phyloP scores from a whole-genome alignment of 2,329 filamentous ascomycete genomes.

The Claviceps sp. region DNA sequence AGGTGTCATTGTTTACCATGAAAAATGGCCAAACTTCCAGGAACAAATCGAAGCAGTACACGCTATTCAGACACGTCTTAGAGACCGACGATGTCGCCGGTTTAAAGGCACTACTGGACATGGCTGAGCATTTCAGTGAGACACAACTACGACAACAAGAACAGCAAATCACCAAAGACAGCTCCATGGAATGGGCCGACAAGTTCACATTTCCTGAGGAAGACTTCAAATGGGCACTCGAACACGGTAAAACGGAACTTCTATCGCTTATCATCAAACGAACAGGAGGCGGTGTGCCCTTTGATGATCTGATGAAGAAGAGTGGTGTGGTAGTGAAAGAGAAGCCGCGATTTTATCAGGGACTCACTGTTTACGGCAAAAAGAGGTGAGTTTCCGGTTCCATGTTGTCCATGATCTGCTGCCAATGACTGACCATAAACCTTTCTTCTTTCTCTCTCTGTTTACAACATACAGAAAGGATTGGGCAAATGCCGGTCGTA shows the following conservation, averaged over 20 bases:
- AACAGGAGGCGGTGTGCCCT: slow-evolving; percentile 55
- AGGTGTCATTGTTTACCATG: slow-evolving; percentile 20
- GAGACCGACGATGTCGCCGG: slow-evolving; percentile 37
- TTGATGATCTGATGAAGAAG: slow-evolving; percentile 52
- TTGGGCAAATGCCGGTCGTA: slow-evolving; percentile 55
- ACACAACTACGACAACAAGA: slow-evolving; percentile 15
- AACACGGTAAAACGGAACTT: slow-evolving; percentile 37
- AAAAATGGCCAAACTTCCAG: slow-evolving; percentile 15
- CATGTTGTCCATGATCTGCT: background rate
- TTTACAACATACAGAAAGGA: slow-evolving; percentile 32
- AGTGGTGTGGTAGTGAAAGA: slow-evolving; percentile 49
- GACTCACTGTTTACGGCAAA: slow-evolving; percentile 60
- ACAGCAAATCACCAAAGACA: slow-evolving; percentile 13
- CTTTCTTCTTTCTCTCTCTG: background rate
- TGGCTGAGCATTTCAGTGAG: slow-evolving; percentile 31
- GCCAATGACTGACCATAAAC: background rate
- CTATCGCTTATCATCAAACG: slow-evolving; percentile 51
- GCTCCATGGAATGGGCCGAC: slow-evolving; percentile 16
- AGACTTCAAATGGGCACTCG: slow-evolving; percentile 31
- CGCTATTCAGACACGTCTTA: slow-evolving; percentile 33
- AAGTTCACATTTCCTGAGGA: slow-evolving; percentile 26
- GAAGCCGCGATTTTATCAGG: slow-evolving; percentile 63
- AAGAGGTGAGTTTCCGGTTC: slow-evolving; percentile 33
- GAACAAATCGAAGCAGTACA: slow-evolving; percentile 1
- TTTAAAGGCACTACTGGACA: slow-evolving; percentile 44